A percentile compares a stretch with the other conserved stretches of the same genome.
These are phyloP conservation scores for Fusarium incarnatum DNA, from an alignment of 2,329 filamentous ascomycete species.

Conservation along the genomic window DNA sequence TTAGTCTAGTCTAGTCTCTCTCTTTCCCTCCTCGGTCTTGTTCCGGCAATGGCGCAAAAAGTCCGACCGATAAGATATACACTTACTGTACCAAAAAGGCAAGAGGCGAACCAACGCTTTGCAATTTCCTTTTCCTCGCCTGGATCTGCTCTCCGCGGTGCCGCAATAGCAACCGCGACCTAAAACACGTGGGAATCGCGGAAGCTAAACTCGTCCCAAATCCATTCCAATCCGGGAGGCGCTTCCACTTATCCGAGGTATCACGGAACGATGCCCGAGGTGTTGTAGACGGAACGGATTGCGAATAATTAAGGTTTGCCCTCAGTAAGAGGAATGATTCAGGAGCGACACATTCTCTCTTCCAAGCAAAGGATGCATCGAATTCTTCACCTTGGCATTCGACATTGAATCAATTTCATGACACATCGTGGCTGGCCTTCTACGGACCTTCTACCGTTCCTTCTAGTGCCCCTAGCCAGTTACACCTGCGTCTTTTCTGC, in stretches of 20 bases:
- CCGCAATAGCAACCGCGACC: slow-evolving; percentile 27
- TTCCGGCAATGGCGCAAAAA: slow-evolving; percentile 15
- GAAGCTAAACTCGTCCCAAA: slow-evolving; percentile 20
- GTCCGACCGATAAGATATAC: slow-evolving; percentile 2
- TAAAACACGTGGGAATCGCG: slow-evolving; percentile 36
- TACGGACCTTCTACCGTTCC: slow-evolving; percentile 26
- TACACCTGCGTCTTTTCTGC: slow-evolving; percentile 1
- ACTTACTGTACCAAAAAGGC: neutral
- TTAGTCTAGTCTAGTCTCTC: slow-evolving; percentile 2
- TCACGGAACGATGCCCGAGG: slow-evolving; percentile 17
- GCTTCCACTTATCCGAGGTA: slow-evolving; percentile 18
- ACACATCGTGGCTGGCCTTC: slow-evolving; percentile 30
- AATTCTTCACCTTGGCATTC: slow-evolving; percentile 11
- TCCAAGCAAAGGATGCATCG: neutral
- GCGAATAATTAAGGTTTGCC: slow-evolving; percentile 10
- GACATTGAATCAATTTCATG: slow-evolving; percentile 19
- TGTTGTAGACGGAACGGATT: neutral
- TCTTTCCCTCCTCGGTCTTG: slow-evolving; percentile 9
- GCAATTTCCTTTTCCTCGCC: neutral
- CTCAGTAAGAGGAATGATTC: slow-evolving; percentile 1
- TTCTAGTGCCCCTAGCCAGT: slow-evolving; percentile 29
- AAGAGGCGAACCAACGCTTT: neutral
- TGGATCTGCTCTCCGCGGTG: slow-evolving; percentile 10
- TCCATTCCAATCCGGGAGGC: neutral
- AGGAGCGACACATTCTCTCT: slow-evolving; percentile 1